Percentiles rank a stretch among this genome's conserved stretches.
Evolutionary conservation across 1,284 basidiomycete species (phyloP).

Genomic region (Chondrostereum purpureum): DNA sequence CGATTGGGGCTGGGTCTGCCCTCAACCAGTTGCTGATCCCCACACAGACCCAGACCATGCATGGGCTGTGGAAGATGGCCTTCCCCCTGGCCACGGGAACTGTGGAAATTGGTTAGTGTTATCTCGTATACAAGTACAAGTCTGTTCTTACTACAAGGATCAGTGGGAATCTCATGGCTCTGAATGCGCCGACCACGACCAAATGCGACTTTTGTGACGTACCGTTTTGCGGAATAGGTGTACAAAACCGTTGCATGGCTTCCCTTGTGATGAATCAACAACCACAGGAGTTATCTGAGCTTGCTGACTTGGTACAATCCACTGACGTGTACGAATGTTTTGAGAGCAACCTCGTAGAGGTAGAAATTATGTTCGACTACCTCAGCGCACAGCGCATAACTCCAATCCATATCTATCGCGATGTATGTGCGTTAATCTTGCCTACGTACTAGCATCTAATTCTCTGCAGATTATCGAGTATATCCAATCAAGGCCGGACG

Average conservation of each 20-base stretch:
- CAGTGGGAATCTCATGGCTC: constrained; percentile 66
- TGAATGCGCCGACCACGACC: constrained; percentile 63
- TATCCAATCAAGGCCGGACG: constrained; percentile 50
- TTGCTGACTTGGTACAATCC: constrained; percentile 67
- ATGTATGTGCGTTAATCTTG: constrained; percentile 38
- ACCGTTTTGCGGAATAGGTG: constrained; percentile 69
- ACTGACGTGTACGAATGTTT: constrained; percentile 72
- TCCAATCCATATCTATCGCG: constrained; percentile 66
- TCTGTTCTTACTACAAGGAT: constrained; percentile 3
- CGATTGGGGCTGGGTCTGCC: constrained; percentile 64
- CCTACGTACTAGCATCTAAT: constrained; percentile 9
- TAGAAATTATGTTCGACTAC: constrained; percentile 75
- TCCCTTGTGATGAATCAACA: constrained; percentile 51
- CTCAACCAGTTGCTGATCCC: constrained; percentile 67
- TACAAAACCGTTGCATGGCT: constrained; percentile 63
- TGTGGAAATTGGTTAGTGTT: constrained; percentile 71
- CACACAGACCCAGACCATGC: constrained; percentile 54
- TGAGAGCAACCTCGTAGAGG: constrained; percentile 66
- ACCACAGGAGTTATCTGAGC: constrained; percentile 58
- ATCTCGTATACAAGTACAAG: constrained; percentile 9
- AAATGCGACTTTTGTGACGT: constrained; percentile 75
- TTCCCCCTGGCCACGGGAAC: constrained; percentile 65
- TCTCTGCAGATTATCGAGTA: constrained; percentile 49
- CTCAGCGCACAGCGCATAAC: constrained; percentile 49
- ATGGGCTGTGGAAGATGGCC: constrained; percentile 66